phyloP scores from a whole-genome alignment of 345 rosid species.

The Gossypium longicalyx region DNA sequence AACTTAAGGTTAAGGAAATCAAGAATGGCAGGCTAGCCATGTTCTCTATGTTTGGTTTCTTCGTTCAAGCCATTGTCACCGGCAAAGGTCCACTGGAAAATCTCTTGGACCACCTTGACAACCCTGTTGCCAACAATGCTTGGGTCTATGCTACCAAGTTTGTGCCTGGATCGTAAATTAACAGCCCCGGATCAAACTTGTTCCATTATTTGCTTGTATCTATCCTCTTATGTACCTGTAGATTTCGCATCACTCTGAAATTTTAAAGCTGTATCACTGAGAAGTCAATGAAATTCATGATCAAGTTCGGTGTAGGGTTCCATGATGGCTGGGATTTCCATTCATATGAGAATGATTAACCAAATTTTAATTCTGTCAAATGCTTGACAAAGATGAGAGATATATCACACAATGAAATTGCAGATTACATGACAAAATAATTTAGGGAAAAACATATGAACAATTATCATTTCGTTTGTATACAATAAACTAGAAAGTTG shows the following conservation, averaged over 20 bases:
- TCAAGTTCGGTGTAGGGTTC: not conserved
- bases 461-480: slow-evolving; percentile 11
- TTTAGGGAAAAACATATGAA: not conserved
- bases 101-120: slow-evolving; percentile 81
- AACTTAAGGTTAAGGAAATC: slow-evolving; percentile 96
- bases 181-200: not conserved
- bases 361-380: not conserved
- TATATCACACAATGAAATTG: not conserved
- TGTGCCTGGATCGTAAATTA: slow-evolving; percentile 62
- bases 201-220: not conserved
- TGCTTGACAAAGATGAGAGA: not conserved
- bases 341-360: not conserved
- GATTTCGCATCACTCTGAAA: not conserved
- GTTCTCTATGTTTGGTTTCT: slow-evolving; percentile 99
- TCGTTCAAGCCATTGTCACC: slow-evolving; percentile 89
- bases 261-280: not conserved
- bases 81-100: slow-evolving; percentile 96
- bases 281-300: slow-evolving; percentile 13
- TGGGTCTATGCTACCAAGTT: slow-evolving; percentile 97
- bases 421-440: not conserved
- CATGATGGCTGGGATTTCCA: not conserved
- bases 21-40: slow-evolving; percentile 91
- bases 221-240: not conserved
- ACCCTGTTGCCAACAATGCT: slow-evolving; percentile 96
- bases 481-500: slow-evolving; percentile 16